These are phyloP conservation scores for Rutstroemia sp. DNA, from an alignment of 2,329 filamentous ascomycete species.

Conservation along the genomic window DNA sequence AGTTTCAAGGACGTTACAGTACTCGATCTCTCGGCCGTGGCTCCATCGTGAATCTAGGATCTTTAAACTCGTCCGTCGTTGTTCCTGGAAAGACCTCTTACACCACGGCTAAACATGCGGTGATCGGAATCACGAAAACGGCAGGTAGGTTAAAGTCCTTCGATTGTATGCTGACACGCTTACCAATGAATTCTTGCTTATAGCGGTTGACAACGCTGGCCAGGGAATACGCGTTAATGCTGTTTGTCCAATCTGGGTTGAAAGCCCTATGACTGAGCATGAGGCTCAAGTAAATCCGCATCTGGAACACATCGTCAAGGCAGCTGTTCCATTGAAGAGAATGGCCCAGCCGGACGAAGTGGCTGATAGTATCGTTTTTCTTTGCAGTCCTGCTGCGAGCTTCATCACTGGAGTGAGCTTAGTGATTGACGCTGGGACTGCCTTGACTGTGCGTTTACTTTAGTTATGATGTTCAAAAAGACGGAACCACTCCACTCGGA, in stretches of 20 bases:
- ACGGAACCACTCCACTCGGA: no score
- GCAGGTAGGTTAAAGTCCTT: neutral
- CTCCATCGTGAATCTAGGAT: neutral
- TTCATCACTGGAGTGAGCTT: constrained; percentile 23
- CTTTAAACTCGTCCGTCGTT: neutral
- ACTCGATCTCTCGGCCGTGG: neutral
- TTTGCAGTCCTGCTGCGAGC: constrained; percentile 20
- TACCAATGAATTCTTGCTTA: neutral
- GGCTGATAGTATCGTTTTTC: constrained; percentile 36
- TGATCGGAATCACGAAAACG: neutral
- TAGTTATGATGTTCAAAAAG: no score
- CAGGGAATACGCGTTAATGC: constrained; percentile 3
- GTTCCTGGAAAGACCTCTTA: neutral
- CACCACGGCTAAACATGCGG: neutral
- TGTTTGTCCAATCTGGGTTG: constrained; percentile 2
- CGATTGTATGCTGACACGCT: neutral
- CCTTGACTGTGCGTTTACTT: constrained; percentile 9
- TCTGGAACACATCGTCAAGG: neutral
- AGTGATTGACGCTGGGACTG: constrained; percentile 23
- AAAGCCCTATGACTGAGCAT: neutral
- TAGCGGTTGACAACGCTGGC: neutral
- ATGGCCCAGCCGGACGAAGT: constrained; percentile 36
- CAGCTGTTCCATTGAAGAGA: neutral
- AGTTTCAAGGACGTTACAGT: neutral
- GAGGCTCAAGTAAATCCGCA: neutral